phyloP scores from a whole-genome alignment of 1,284 basidiomycete genomes.

The Ganoderma resinaceum region DNA sequence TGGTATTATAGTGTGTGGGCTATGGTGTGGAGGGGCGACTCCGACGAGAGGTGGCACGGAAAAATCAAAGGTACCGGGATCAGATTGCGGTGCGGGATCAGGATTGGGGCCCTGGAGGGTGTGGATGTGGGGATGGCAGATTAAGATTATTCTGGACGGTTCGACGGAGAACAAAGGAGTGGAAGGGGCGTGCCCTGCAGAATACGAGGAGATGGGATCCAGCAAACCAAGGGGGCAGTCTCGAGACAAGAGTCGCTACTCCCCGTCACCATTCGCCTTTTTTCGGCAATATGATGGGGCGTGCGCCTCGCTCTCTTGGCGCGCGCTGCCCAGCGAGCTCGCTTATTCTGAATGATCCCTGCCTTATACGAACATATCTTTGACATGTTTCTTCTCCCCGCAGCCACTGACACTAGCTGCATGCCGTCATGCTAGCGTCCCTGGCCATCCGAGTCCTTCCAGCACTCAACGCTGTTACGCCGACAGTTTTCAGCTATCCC shows the following conservation, averaged over 20 bases:
- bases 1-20: slow-evolving; percentile 17
- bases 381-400: not conserved
- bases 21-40: no score
- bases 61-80: not conserved
- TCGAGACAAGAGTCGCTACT: not conserved
- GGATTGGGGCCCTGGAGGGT: slow-evolving; percentile 1
- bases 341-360: not conserved
- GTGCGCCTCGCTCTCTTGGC: slow-evolving; percentile 1
- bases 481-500: not conserved
- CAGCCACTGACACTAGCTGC: not conserved
- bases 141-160: not conserved
- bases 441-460: not conserved
- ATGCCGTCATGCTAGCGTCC: not conserved
- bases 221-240: slow-evolving; percentile 6
- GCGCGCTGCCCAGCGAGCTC: slow-evolving; percentile 3
- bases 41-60: not conserved
- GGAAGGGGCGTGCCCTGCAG: slow-evolving; percentile 31
- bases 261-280: not conserved
- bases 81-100: not conserved
- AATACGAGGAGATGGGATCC: not conserved
- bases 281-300: not conserved
- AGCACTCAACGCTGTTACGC: not conserved
- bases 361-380: not conserved
- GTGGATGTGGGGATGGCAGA: not conserved
- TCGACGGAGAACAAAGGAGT: slow-evolving; percentile 28